Base-by-base conservation (phyloP, 2,329 filamentous ascomycete species). In the Leptographium lundbergii region DNA sequence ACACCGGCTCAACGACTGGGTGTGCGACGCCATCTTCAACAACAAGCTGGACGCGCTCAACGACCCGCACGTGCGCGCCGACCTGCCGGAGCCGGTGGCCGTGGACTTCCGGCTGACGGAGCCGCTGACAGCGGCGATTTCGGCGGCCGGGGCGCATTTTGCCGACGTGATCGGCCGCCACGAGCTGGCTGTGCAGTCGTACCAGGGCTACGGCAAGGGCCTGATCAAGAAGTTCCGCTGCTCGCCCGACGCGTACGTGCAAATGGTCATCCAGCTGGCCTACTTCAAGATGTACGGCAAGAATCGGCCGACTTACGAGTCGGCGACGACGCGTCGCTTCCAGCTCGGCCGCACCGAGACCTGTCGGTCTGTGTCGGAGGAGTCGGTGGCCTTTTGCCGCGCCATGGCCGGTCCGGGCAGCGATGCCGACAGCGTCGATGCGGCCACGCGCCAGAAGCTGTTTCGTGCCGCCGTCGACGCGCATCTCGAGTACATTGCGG, bases 141-240 rank as follows among this genome's bases (percentile, higher is more conserved):
- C 87, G 66, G 82, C 82, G 51, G 94, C 95, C 1, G 78, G 83
- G 63, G 79, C 81, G 61, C 88, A 96, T 75, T 96, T 97, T 74
- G 77, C 80, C 61, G 77, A 84, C 65, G 82, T 95, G 62, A 96
- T 99, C 65, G 84, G 83, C 63, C 80, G 89, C 65, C 94, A 99
- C 73, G 88, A 99, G 72, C 85, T 99, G 53, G 84, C 88, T 25
- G 91, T 99, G 3, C 92, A 97, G 72, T 88, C 91, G 32, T 99
- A 95, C 78, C 91, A 97, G 74, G 92, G 87, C 67, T 99, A 99
- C 73, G 94, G 94, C 72, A 99, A 99, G 78, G 91, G 90, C 29
- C 78, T 99, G 62, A 97, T 99, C 80, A 99, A 99, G 85, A 95
- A 96, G 75, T 97, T 99, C 85, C 95, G 91, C 77, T 96, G 89